Evolutionary conservation across 129 eudicot genomes (phyloP), one percentile per base, ranked within the genome.

Genomic region (Glebionis coronaria): DNA sequence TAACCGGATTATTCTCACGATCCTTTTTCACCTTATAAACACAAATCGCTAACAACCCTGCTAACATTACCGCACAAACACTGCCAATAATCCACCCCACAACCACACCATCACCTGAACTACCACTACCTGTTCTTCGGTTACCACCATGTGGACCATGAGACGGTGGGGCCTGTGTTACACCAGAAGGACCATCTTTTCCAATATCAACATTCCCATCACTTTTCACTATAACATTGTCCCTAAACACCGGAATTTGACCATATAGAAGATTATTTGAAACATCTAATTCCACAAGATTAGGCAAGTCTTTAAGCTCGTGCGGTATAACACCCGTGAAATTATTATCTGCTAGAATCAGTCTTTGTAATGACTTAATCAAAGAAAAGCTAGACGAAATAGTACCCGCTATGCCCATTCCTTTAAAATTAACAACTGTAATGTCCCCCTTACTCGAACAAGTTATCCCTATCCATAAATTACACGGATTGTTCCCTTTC

Each of bases 401-500:
- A 3, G 72, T 69, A 56, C 99, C 95, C 4, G 82, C 65, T 13
- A 94, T 73, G 73, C 83, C 87, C 69, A 82, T 81, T 25, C 68
- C 69, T 8, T 80, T 74, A 20, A 60, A 45, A 73, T 86, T 81
- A 61, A 88, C 80, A 46, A 77, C 76, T 0, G 85, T 83, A 56
- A 92, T 73, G 12, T 80, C 84, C 21, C 84, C 85, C 1, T 63
- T 55, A 44, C 15, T 42, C 15, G 79, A 68, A 66, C 99, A 94
- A 20, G 81, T 77, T 44, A 89, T 71, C 35, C 99, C 99, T 68
- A 84, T 58, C 99, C 99, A 94, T 20, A 73, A 76, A 64, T 69
- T 61, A 81, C 97, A 94, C 0, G 97, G 99, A 55, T 86, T 65
- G 54, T 94, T 89, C 19, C 93, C 96, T 0, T 88, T 71, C 99